These are phyloP conservation scores for Paulinella micropora DNA, from an alignment of 78 protist genomes.

Conservation along the genomic window DNA sequence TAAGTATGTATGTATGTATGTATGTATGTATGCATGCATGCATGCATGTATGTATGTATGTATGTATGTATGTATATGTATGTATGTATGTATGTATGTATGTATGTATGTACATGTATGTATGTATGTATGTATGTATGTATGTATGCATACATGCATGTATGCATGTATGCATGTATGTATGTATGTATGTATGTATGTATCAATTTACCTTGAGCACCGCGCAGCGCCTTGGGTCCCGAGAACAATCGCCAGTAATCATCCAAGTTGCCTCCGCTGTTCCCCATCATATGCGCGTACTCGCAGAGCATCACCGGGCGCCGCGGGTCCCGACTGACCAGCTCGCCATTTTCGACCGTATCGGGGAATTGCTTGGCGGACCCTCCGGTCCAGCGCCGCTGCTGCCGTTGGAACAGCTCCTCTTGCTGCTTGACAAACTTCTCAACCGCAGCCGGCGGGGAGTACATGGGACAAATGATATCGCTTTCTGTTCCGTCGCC, in stretches of 20 bases:
- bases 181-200: no score
- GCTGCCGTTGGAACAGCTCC: background rate
- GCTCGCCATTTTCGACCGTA: background rate
- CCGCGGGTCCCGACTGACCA: background rate
- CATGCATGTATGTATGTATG: no score
- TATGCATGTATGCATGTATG: no score
- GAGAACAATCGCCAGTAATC: conserved; percentile 8
- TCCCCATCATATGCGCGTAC: conserved; percentile 29
- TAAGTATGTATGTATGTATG: no score
- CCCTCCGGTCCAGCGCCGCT: background rate
- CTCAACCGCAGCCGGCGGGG: background rate
- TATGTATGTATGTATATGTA: no score
- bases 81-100: no score
- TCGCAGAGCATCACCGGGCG: conserved; percentile 24
- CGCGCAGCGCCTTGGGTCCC: no score
- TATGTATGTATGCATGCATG: no score
- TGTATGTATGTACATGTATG: no score
- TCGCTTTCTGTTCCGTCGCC: conserved; percentile 16
- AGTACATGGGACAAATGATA: conserved; percentile 31
- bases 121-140: no score
- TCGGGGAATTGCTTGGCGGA: background rate
- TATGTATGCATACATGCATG: no score
- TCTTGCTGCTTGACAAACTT: background rate
- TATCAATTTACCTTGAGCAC: no score
- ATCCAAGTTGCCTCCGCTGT: conserved; percentile 7